Evolutionary conservation across 108 stramenopile species (phyloP).

Genomic region (Fragilariopsis cylindrus): DNA sequence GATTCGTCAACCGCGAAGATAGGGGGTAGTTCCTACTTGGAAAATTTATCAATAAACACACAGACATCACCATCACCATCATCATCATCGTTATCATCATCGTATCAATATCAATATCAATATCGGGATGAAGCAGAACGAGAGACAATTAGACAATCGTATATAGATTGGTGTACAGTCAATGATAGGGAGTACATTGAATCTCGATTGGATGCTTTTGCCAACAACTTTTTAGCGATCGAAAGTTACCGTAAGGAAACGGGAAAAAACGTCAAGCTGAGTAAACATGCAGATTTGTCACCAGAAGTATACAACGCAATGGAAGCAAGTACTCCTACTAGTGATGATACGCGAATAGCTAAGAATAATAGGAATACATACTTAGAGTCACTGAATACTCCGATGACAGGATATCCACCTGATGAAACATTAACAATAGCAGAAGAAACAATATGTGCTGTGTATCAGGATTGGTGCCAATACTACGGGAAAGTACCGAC

Average conservation of each 20-base stretch:
- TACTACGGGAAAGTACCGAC: slow-evolving; percentile 23
- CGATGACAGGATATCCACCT: background rate
- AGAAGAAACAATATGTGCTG: slow-evolving; percentile 22
- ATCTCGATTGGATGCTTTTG: slow-evolving; percentile 23
- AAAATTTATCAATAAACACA: background rate
- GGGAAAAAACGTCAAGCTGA: slow-evolving; percentile 17
- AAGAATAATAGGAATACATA: background rate
- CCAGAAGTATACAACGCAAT: slow-evolving; percentile 22
- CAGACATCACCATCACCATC: background rate
- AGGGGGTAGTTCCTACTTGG: background rate
- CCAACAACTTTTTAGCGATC: slow-evolving; percentile 15
- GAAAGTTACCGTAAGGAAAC: slow-evolving; percentile 21
- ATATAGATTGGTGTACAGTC: slow-evolving; percentile 19
- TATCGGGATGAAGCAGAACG: slow-evolving; percentile 1
- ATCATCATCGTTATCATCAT: background rate
- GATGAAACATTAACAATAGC: background rate
- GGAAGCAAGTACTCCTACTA: background rate
- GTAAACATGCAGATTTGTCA: slow-evolving; percentile 27
- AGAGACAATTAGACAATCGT: slow-evolving; percentile 12
- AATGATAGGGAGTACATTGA: slow-evolving; percentile 20
- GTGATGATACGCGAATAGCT: background rate
- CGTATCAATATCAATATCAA: background rate
- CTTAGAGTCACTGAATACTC: background rate
- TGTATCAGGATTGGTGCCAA: slow-evolving; percentile 28
- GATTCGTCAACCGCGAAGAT: background rate